Conservation (phyloP, 2,329 filamentous ascomycete genomes). For the Diaporthe citriasiana region DNA sequence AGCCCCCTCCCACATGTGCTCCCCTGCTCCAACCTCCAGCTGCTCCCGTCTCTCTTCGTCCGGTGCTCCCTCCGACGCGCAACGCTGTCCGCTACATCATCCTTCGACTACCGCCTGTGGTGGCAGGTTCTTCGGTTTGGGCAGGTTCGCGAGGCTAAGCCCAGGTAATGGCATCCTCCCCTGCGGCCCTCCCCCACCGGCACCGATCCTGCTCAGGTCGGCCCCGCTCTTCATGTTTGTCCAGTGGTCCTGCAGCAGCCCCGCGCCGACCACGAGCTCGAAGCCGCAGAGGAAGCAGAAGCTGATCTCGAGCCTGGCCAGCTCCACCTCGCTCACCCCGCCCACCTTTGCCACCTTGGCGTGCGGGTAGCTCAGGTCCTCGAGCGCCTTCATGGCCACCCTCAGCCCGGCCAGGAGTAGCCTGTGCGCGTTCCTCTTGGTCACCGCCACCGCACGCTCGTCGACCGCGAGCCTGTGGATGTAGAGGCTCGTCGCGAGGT, state of each 20-base stretch:
- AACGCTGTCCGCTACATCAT: not conserved
- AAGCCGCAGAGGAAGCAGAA: constrained; percentile 91
- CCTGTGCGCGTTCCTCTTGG: constrained; percentile 86
- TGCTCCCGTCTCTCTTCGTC: too few species aligned
- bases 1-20: not conserved
- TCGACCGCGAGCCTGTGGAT: constrained; percentile 85
- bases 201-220: constrained; percentile 32
- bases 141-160: constrained; percentile 31
- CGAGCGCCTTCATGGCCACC: constrained; percentile 94
- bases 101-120: constrained; percentile 20
- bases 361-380: constrained; percentile 91
- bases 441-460: constrained; percentile 84
- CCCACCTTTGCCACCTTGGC: constrained; percentile 87
- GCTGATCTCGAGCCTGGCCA: constrained; percentile 88
- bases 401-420: constrained; percentile 86
- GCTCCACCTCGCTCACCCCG: constrained; percentile 84
- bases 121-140: constrained; percentile 11
- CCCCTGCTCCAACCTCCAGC: not conserved
- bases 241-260: constrained; percentile 75
- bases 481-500: constrained; percentile 89
- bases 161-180: constrained; percentile 25
- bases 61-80: too few species aligned
- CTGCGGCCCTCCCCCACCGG: constrained; percentile 5
- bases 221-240: constrained; percentile 66
- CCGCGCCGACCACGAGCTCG: constrained; percentile 76